Conservation (phyloP, 2,329 filamentous ascomycete species). For the Cladosporium sp. region DNA sequence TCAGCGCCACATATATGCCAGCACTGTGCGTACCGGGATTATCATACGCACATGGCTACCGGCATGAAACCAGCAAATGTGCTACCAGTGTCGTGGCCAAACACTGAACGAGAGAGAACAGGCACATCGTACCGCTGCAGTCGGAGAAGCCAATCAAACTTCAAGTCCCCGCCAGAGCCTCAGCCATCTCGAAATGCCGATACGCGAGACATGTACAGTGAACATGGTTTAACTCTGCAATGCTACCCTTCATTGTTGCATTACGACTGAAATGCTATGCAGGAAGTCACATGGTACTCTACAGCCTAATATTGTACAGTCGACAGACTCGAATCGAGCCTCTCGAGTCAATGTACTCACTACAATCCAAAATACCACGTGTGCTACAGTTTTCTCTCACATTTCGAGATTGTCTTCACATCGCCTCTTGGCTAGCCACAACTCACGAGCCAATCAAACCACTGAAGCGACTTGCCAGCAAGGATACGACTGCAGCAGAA, state of each 20-base stretch:
- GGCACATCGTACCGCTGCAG: neutral
- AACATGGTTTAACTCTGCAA: neutral
- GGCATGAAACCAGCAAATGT: conserved; percentile 14
- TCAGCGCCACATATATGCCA: conserved; percentile 13
- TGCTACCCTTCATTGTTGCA: neutral
- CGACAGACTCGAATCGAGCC: neutral
- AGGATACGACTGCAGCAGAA: conserved; percentile 12
- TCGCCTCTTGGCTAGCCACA: neutral
- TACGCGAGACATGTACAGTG: neutral
- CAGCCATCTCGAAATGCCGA: neutral
- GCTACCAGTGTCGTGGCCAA: neutral
- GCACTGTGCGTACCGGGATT: conserved; percentile 4
- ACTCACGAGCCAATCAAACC: conserved; percentile 1
- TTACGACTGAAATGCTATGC: neutral
- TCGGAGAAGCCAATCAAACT: conserved; percentile 15
- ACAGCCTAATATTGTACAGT: neutral
- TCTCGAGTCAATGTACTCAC: neutral
- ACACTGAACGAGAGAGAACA: neutral
- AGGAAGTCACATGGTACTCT: neutral
- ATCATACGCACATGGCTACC: conserved; percentile 5
- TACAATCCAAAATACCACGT: neutral
- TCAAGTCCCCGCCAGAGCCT: neutral
- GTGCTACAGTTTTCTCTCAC: neutral
- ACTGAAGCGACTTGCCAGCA: neutral
- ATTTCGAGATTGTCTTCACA: neutral